A percentile compares a stretch with the other conserved stretches of the same genome.
Conservation (phyloP, 2,329 filamentous ascomycete species). For the Pestalotiopsis sp. region DNA sequence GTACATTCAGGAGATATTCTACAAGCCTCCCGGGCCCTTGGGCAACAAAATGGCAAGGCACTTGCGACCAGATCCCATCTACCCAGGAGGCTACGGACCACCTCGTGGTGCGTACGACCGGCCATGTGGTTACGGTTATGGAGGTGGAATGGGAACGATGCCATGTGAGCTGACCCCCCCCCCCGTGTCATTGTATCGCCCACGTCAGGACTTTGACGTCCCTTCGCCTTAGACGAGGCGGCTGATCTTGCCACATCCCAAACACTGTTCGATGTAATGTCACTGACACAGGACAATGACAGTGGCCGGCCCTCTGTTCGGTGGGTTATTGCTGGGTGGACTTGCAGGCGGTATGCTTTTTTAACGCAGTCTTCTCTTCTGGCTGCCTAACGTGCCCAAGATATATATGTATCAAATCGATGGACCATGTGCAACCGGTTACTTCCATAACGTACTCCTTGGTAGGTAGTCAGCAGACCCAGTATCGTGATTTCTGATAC, state of each 20-base stretch:
- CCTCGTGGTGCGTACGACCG: constrained; percentile 49
- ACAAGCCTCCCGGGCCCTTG: constrained; percentile 33
- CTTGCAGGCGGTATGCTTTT: constrained; percentile 43
- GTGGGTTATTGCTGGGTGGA: constrained; percentile 48
- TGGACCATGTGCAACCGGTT: neutral
- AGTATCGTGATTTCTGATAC: too few species aligned
- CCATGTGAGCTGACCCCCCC: constrained; percentile 26
- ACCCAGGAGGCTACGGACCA: constrained; percentile 48
- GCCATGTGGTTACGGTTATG: constrained; percentile 44
- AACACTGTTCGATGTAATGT: constrained; percentile 35
- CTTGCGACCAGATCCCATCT: constrained; percentile 38
- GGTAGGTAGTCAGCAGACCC: too few species aligned
- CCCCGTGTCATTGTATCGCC: too few species aligned
- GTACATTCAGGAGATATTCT: constrained; percentile 30
- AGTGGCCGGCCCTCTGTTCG: constrained; percentile 46
- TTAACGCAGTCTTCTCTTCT: neutral
- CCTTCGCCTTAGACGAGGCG: too few species aligned
- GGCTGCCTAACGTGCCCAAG: neutral
- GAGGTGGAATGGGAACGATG: constrained; percentile 44
- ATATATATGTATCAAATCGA: neutral
- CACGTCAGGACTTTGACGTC: too few species aligned
- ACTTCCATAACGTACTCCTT: too few species aligned
- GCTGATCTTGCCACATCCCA: too few species aligned
- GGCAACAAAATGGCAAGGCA: constrained; percentile 49
- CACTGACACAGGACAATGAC: constrained; percentile 45